These are phyloP conservation scores for Apophysomyces sp. DNA, from an alignment of 371 early-diverging fungal species.

Conservation along the genomic window DNA sequence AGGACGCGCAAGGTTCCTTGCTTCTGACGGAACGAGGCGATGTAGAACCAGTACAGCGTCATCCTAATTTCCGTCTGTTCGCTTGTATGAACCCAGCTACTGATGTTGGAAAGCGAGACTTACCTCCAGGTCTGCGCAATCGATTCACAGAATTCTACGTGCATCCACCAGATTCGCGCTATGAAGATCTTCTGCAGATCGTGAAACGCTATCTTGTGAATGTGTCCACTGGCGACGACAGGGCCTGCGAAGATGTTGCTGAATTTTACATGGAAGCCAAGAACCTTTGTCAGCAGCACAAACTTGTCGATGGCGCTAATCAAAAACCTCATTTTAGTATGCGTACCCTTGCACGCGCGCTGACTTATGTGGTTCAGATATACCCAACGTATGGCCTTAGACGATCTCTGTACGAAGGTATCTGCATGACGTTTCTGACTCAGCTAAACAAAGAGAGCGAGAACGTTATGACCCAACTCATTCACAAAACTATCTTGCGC, in stretches of 20 bases:
- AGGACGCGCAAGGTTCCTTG: conserved; percentile 78
- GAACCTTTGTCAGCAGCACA: conserved; percentile 65
- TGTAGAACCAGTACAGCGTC: conserved; percentile 81
- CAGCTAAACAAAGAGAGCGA: conserved; percentile 81
- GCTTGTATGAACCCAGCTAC: conserved; percentile 99
- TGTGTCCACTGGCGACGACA: conserved; percentile 62
- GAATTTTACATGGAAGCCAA: conserved; percentile 87
- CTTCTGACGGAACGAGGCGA: conserved; percentile 93
- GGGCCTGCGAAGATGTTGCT: conserved; percentile 72
- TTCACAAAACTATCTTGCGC: conserved; percentile 65
- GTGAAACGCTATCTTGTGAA: conserved; percentile 74
- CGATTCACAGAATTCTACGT: conserved; percentile 96
- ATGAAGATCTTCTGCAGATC: conserved; percentile 83
- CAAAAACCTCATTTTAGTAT: conserved; percentile 92
- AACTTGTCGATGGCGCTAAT: conserved; percentile 89
- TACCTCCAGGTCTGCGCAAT: conserved; percentile 89
- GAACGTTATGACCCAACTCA: conserved; percentile 53
- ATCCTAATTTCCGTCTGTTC: conserved; percentile 96
- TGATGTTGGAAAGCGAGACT: conserved; percentile 97
- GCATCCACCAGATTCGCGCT: conserved; percentile 83
- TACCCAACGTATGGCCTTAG: conserved; percentile 74
- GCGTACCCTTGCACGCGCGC: conserved; percentile 91
- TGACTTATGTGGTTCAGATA: conserved; percentile 80
- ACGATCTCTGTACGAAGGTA: conserved; percentile 90
- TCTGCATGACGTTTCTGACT: conserved; percentile 94